Conservation (phyloP, 2,329 filamentous ascomycete species). For the Lizonia empirigonia region DNA sequence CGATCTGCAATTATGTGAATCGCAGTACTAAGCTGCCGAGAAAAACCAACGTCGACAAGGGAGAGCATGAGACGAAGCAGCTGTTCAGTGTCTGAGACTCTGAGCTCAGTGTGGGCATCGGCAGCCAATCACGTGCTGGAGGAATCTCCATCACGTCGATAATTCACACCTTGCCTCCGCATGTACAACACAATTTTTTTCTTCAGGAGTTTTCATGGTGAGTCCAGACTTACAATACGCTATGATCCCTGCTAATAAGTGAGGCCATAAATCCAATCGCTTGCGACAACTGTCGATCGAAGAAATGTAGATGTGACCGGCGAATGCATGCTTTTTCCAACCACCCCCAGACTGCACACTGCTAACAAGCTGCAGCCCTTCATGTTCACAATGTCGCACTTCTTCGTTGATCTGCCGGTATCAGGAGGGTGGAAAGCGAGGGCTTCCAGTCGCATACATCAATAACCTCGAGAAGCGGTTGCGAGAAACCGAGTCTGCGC, state of each 20-base stretch:
- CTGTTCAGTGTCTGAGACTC: neutral
- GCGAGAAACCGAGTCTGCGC: slow-evolving; percentile 32
- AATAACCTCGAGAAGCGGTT: slow-evolving; percentile 30
- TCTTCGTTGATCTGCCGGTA: slow-evolving; percentile 27
- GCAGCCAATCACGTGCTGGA: neutral
- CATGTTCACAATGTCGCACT: slow-evolving; percentile 31
- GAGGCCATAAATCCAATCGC: slow-evolving; percentile 31
- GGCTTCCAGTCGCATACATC: slow-evolving; percentile 36
- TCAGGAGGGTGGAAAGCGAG: slow-evolving; percentile 34
- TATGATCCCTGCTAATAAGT: neutral
- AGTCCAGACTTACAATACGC: neutral
- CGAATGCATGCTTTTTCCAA: slow-evolving; percentile 21
- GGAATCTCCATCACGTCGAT: neutral
- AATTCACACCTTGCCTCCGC: neutral
- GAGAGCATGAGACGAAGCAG: neutral
- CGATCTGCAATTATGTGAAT: neutral
- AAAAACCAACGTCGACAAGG: neutral
- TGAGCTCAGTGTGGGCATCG: neutral
- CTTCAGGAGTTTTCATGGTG: neutral
- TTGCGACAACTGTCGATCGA: slow-evolving; percentile 35
- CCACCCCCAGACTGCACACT: neutral
- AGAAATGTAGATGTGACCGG: slow-evolving; percentile 38
- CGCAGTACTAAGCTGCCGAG: neutral
- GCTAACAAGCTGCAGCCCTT: slow-evolving; percentile 23
- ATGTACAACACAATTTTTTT: neutral